Conservation (phyloP, 768 basidiomycete species). For the Lentinus brumalis region DNA sequence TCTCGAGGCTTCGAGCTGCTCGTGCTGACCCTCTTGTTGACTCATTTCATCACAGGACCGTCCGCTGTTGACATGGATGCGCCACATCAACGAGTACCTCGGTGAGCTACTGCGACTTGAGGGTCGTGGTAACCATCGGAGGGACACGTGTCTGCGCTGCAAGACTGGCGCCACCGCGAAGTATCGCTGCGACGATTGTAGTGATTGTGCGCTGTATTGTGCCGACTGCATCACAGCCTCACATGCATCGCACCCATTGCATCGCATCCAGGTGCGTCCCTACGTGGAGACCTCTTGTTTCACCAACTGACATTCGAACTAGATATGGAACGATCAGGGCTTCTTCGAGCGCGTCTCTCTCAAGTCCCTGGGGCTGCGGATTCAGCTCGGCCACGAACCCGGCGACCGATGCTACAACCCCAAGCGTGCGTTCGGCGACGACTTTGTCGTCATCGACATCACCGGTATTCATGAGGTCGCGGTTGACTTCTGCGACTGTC, state of each 20-base stretch:
- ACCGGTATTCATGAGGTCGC: conserved; percentile 30
- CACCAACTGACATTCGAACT: background rate
- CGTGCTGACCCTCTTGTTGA: too few species aligned
- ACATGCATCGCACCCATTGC: conserved; percentile 17
- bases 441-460: conserved; percentile 25
- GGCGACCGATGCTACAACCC: conserved; percentile 18
- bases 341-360: conserved; percentile 3
- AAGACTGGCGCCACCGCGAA: too few species aligned
- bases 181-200: background rate
- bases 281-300: too few species aligned
- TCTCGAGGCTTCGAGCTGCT: too few species aligned
- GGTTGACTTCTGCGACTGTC: conserved; percentile 30
- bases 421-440: background rate
- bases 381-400: conserved; percentile 30
- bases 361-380: conserved; percentile 18
- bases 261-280: conserved; percentile 21
- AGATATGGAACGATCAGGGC: background rate
- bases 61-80: too few species aligned
- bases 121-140: conserved; percentile 1
- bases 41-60: too few species aligned
- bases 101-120: conserved; percentile 7
- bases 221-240: background rate
- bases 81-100: background rate
- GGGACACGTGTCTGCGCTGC: too few species aligned
- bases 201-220: background rate